Evolutionary conservation across 2,329 filamentous ascomycete species (phyloP), one percentile per base, ranked within the genome.

Genomic region (Fusarium annulatum): DNA sequence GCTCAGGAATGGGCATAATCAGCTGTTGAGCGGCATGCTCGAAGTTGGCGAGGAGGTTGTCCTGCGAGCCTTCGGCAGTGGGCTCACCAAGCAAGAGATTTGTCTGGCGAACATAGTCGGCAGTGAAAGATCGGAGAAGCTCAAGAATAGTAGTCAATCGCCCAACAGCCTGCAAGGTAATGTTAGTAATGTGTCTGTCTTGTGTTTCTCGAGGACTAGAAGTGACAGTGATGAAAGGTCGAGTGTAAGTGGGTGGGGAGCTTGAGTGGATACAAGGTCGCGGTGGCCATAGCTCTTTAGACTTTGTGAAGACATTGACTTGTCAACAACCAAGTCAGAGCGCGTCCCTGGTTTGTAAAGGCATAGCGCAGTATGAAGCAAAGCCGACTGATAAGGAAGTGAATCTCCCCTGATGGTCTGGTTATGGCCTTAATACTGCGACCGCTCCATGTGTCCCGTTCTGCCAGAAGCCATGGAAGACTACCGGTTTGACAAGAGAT

Each of bases 91-190:
- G 89, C 53, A 97, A 90, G 12, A 94, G 91, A 82, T 95, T 94
- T 77, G 93, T 95, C 86, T 97, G 94, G 80, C 94, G 92, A 79
- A 97, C 90, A 84, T 97, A 97, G 77, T 95, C 94, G 78, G 90
- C 89, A 73, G 93, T 92, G 77, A 97, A 92, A 67, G 91, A 92
- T 79, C 93, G 92, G 80, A 97, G 91, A 45, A 94, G 89, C 69
- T 92, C 90, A 79, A 95, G 90, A 57, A 98, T 92, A 66, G 92
- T 93, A 73, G 92, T 90, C 74, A 97, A 91, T 63, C 94, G 90
- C 36, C 77, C 79, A 59, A 84, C 77, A 62, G 82, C 81, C 79
- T 93, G 38, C 38, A 51, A 21, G 4, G 38, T n/a, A 12, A 65
- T 34, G 82, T 88, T 82, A 88, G 83, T 64, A 56, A 52, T 18